These are phyloP conservation scores for Alliaria petiolata DNA, from an alignment of 345 rosid genomes.

Conservation along the genomic window DNA sequence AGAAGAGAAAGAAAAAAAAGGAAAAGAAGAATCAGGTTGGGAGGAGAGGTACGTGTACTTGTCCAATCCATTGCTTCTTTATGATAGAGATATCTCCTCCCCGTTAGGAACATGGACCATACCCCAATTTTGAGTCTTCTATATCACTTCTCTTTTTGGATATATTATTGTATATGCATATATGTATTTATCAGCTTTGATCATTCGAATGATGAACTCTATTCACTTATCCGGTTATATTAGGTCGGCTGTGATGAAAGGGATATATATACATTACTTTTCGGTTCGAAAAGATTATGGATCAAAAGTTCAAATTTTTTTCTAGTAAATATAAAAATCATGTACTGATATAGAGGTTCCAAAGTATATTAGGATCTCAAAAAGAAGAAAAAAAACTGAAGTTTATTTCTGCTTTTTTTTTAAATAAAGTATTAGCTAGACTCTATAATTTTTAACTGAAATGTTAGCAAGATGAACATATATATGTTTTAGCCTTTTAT, in stretches of 20 bases:
- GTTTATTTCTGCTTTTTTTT: too few species aligned
- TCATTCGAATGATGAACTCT: neutral
- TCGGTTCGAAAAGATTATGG: neutral
- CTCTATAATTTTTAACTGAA: neutral
- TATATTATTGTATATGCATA: neutral
- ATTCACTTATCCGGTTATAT: neutral
- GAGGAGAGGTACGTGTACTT: slow-evolving; percentile 29
- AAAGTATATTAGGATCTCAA: too few species aligned
- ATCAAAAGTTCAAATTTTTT: neutral
- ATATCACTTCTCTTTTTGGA: slow-evolving; percentile 19
- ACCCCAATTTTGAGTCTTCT: slow-evolving; percentile 12
- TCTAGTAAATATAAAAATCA: too few species aligned
- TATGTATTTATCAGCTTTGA: neutral
- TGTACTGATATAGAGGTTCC: too few species aligned
- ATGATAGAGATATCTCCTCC: slow-evolving; percentile 31
- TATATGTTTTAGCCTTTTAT: neutral
- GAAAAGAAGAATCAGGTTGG: neutral
- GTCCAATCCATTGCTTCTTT: slow-evolving; percentile 15
- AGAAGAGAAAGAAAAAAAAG: neutral
- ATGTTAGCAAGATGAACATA: too few species aligned
- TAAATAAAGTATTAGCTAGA: neutral
- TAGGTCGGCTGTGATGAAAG: neutral
- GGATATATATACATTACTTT: neutral
- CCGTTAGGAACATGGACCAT: slow-evolving; percentile 30
- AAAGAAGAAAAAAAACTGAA: too few species aligned